A percentile compares a stretch with the other conserved stretches of the same genome.
Conservation (phyloP, 2,329 filamentous ascomycete genomes). For the Ophiocordyceps camponoti-saundersi region DNA sequence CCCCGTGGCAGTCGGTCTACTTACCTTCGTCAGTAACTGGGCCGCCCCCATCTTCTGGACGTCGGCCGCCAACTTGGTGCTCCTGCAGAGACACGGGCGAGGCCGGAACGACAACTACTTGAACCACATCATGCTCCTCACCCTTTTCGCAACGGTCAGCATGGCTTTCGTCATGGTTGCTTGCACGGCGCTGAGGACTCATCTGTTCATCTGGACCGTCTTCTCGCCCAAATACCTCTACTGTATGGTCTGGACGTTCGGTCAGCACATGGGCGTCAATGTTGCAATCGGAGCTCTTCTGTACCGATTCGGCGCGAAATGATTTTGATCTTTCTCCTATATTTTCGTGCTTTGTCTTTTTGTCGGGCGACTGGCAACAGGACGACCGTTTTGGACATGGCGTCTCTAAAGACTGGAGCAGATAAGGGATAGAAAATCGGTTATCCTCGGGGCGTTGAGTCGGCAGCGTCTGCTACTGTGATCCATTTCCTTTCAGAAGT, state of each 20-base stretch:
- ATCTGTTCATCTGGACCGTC: slow-evolving; percentile 97
- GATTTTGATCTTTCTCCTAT: background rate
- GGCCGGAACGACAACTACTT: slow-evolving; percentile 16
- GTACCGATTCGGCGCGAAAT: slow-evolving; percentile 29
- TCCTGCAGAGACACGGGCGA: slow-evolving; percentile 22
- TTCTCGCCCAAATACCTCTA: slow-evolving; percentile 96
- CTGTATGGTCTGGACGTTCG: slow-evolving; percentile 72
- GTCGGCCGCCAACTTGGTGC: slow-evolving; percentile 43
- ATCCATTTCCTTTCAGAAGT: too few species aligned
- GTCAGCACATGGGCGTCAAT: slow-evolving; percentile 64
- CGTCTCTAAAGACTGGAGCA: too few species aligned
- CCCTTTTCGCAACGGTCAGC: slow-evolving; percentile 50
- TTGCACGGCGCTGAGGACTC: slow-evolving; percentile 67
- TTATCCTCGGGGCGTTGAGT: too few species aligned
- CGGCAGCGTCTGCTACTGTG: too few species aligned
- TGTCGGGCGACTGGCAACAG: too few species aligned
- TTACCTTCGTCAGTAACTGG: slow-evolving; percentile 88
- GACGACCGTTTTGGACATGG: too few species aligned
- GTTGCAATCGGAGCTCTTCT: slow-evolving; percentile 41
- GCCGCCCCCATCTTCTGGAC: slow-evolving; percentile 80
- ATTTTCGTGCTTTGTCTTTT: too few species aligned
- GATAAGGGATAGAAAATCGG: too few species aligned
- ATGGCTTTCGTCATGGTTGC: slow-evolving; percentile 70
- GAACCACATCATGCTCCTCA: slow-evolving; percentile 46
- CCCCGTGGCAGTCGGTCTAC: slow-evolving; percentile 57